A percentile compares a stretch with the other conserved stretches of the same genome.
Evolutionary conservation across 306 rosid species (phyloP).

Genomic region (Cucurbita pepo): DNA sequence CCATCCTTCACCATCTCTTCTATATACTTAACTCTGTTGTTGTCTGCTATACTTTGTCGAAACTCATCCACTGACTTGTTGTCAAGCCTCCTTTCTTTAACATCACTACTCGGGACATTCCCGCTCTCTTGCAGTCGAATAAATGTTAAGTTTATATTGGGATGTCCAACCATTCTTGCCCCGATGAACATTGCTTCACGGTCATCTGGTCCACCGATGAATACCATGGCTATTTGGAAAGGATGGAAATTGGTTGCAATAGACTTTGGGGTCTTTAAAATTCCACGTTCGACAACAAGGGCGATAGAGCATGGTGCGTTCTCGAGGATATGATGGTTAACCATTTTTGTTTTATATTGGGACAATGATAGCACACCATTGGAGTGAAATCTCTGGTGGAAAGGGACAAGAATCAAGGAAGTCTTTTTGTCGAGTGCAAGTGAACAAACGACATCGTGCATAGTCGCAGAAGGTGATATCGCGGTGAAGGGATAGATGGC

Average conservation of each 20-base stretch:
- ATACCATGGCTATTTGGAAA: background rate
- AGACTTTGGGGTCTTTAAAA: background rate
- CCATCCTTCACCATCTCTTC: conserved; percentile 23
- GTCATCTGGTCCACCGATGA: background rate
- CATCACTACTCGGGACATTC: background rate
- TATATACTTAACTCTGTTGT: conserved; percentile 11
- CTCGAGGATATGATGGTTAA: background rate
- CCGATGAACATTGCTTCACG: background rate
- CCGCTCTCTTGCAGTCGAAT: background rate
- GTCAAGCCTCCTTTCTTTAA: background rate
- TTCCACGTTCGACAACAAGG: background rate
- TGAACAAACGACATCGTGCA: background rate
- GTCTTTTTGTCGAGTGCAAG: background rate
- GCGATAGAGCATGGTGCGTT: background rate
- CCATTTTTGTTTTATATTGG: background rate
- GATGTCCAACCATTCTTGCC: background rate
- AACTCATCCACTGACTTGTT: conserved; percentile 12
- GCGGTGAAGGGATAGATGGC: background rate
- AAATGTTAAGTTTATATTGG: background rate
- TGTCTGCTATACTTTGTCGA: conserved; percentile 2
- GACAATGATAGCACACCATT: background rate
- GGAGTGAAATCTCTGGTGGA: background rate
- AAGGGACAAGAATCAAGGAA: background rate
- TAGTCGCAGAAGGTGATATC: background rate
- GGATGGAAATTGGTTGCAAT: background rate